These are phyloP conservation scores for Pterocarpus macrocarpus DNA, from an alignment of 306 rosid genomes.

Conservation along the genomic window DNA sequence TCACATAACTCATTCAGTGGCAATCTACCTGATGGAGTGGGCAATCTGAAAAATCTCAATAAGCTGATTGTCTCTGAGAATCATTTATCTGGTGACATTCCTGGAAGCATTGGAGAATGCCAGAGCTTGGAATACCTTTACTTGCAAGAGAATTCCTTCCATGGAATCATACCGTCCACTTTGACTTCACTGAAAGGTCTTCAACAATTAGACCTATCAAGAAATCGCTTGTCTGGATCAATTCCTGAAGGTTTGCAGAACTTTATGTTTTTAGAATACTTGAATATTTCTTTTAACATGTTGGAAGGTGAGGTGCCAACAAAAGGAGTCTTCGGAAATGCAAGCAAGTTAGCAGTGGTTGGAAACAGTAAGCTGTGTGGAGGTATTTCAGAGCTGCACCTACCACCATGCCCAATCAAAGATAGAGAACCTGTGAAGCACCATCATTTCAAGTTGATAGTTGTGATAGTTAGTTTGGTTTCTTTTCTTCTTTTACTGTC, in stretches of 20 bases:
- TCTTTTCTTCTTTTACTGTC: neutral
- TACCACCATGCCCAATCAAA: constrained; percentile 35
- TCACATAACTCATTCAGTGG: constrained; percentile 50
- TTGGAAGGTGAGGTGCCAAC: constrained; percentile 58
- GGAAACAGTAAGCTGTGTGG: constrained; percentile 49
- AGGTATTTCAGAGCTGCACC: constrained; percentile 36
- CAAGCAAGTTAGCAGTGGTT: neutral
- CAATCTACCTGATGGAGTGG: constrained; percentile 30
- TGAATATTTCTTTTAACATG: constrained; percentile 57
- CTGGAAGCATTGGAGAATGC: constrained; percentile 47
- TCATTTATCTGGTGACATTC: constrained; percentile 44
- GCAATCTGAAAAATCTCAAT: constrained; percentile 13
- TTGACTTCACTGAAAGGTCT: constrained; percentile 43
- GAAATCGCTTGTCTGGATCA: constrained; percentile 44
- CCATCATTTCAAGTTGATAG: constrained; percentile 12
- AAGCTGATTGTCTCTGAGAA: constrained; percentile 43
- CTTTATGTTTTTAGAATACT: neutral
- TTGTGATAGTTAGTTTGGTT: constrained; percentile 21
- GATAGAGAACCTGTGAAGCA: constrained; percentile 34
- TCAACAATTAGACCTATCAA: constrained; percentile 44
- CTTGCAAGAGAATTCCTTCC: constrained; percentile 46
- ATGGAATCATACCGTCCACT: constrained; percentile 47
- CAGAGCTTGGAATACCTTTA: constrained; percentile 37
- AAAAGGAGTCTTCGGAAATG: constrained; percentile 49
- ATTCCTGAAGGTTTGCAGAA: constrained; percentile 50